phyloP scores from a whole-genome alignment of 805 yeast species.

The Ogataea pini region DNA sequence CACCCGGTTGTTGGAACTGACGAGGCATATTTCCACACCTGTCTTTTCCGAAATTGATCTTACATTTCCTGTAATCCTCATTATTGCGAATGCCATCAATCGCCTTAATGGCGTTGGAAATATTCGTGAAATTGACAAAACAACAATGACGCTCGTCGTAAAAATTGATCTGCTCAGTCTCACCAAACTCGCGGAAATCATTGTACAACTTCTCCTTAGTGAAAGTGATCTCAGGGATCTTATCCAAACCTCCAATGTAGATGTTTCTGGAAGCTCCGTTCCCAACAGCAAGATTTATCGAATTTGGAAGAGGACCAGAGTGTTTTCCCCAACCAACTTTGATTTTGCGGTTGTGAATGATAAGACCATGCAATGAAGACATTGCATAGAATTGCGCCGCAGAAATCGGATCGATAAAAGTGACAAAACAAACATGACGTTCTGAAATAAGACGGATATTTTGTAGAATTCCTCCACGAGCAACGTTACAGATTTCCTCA shows the following conservation, averaged over 20 bases:
- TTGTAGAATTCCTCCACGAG: conserved; percentile 91
- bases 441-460: conserved; percentile 78
- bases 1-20: conserved; percentile 44
- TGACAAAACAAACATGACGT: conserved; percentile 89
- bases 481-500: conserved; percentile 94
- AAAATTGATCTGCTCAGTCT: conserved; percentile 91
- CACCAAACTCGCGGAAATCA: conserved; percentile 84
- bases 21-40: conserved; percentile 94
- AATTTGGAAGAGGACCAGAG: conserved; percentile 86
- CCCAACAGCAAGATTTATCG: conserved; percentile 84
- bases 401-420: conserved; percentile 94
- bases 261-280: conserved; percentile 94
- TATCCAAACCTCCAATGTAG: conserved; percentile 65
- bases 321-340: conserved; percentile 99
- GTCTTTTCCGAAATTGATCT: conserved; percentile 90
- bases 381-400: conserved; percentile 97
- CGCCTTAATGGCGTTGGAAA: conserved; percentile 88
- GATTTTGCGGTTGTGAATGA: conserved; percentile 81
- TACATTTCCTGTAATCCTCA: conserved; percentile 65
- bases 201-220: conserved; percentile 54
- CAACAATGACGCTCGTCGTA: conserved; percentile 84
- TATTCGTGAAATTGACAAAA: conserved; percentile 87
- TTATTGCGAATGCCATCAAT: conserved; percentile 86
- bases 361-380: conserved; percentile 86
- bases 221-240: conserved; percentile 31